Evolutionary conservation across 2,329 filamentous ascomycete species (phyloP).

Genomic region (Geosmithia flava): DNA sequence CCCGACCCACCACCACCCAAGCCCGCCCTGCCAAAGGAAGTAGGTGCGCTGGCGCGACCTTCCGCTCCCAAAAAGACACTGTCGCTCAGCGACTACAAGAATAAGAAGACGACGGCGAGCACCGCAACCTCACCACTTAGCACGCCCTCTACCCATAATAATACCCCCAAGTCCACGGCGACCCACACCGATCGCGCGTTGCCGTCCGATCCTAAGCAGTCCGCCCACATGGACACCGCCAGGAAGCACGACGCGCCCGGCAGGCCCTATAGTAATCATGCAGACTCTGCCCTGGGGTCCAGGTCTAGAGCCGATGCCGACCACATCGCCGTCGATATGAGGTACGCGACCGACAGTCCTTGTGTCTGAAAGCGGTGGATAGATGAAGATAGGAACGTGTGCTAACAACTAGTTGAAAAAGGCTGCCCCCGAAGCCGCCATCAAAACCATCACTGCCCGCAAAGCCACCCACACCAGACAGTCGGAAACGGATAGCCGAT

Average conservation of each 20-base stretch:
- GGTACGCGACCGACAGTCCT: slow-evolving; percentile 1
- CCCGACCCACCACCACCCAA: slow-evolving; percentile 34
- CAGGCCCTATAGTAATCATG: neutral
- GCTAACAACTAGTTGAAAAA: slow-evolving; percentile 11
- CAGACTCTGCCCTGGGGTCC: slow-evolving; percentile 2
- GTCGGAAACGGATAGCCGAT: slow-evolving; percentile 33
- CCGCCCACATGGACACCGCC: slow-evolving; percentile 8
- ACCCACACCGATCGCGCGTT: neutral
- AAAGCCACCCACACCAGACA: slow-evolving; percentile 27
- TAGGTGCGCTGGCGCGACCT: slow-evolving; percentile 25
- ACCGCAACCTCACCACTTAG: slow-evolving; percentile 23
- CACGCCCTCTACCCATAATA: neutral
- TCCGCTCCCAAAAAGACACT: slow-evolving; percentile 41
- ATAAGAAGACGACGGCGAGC: slow-evolving; percentile 27
- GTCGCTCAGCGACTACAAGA: slow-evolving; percentile 47
- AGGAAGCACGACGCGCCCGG: slow-evolving; percentile 6
- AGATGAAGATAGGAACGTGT: neutral
- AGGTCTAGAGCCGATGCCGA: slow-evolving; percentile 2
- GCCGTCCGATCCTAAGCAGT: neutral
- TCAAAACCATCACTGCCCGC: slow-evolving; percentile 14
- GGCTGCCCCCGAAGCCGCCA: slow-evolving; percentile 19
- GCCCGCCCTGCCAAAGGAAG: slow-evolving; percentile 18
- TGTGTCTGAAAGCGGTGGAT: neutral
- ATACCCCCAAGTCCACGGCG: neutral
- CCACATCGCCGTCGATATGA: slow-evolving; percentile 3